Percentiles rank a stretch among this genome's conserved stretches.
phyloP scores from a whole-genome alignment of 1,139 yeast species.

The Hansenula sp. region DNA sequence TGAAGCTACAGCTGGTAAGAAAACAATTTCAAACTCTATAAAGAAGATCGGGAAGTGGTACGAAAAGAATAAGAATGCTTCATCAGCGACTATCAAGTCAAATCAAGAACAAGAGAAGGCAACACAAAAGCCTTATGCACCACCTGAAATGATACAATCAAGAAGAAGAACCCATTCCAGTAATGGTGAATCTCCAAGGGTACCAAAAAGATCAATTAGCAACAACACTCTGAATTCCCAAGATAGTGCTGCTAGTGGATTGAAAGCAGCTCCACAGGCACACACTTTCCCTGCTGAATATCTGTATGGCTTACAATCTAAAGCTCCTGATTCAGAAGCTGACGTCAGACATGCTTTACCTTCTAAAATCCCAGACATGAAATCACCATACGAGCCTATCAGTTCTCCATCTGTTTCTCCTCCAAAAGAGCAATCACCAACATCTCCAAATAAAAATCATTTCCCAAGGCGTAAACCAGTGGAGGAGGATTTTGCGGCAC shows the following conservation, averaged over 20 bases:
- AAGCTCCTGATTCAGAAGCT: constrained; percentile 11
- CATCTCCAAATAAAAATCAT: constrained; percentile 4
- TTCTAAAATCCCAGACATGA: constrained; percentile 23
- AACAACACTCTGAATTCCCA: not conserved
- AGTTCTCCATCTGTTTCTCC: constrained; percentile 1
- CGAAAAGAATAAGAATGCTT: constrained; percentile 31
- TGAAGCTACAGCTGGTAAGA: constrained; percentile 27
- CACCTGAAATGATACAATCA: constrained; percentile 62
- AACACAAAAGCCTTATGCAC: constrained; percentile 29
- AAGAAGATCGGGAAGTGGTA: constrained; percentile 73
- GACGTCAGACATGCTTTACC: constrained; percentile 15
- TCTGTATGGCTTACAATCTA: constrained; percentile 15
- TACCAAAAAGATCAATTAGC: constrained; percentile 4
- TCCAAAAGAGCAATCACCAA: not conserved
- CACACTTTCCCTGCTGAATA: constrained; percentile 24
- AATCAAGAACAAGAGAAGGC: not conserved
- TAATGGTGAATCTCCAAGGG: constrained; percentile 11
- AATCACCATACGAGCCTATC: constrained; percentile 14
- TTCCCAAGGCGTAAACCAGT: constrained; percentile 20
- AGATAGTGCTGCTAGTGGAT: not conserved
- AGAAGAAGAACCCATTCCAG: constrained; percentile 42
- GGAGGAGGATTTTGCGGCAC: not conserved
- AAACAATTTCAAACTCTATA: constrained; percentile 40
- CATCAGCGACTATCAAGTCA: not conserved
- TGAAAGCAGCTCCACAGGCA: constrained; percentile 22